Conservation (phyloP, 495 filamentous ascomycete genomes). For the Opeltia flavorubescens region DNA sequence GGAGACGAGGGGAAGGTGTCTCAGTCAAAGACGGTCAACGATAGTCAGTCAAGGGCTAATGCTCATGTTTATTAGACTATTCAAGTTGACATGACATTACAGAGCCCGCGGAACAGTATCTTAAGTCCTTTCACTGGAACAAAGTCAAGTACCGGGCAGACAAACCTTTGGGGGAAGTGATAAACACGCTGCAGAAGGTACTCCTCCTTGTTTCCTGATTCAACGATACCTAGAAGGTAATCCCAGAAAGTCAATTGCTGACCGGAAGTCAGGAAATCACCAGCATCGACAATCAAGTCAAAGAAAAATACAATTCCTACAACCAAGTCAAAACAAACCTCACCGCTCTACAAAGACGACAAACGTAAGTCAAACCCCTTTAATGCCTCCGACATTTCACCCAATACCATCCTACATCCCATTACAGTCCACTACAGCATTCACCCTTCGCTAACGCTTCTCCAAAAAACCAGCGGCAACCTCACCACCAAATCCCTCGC, state of each 20-base stretch:
- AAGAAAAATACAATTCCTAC: conserved; percentile 83
- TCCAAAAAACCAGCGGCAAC: conserved; percentile 67
- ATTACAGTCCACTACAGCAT: background rate
- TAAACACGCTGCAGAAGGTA: conserved; percentile 78
- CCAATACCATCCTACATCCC: too few relatives aligned
- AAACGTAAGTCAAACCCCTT: conserved; percentile 45
- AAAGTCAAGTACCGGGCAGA: conserved; percentile 93
- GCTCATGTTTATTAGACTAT: background rate
- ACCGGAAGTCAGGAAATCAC: conserved; percentile 50
- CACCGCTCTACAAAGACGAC: conserved; percentile 64
- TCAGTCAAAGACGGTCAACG: conserved; percentile 86
- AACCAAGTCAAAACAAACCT: conserved; percentile 76
- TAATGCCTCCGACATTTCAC: background rate
- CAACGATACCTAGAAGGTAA: background rate
- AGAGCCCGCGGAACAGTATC: conserved; percentile 91
- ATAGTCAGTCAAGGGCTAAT: conserved; percentile 49
- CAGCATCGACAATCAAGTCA: conserved; percentile 88
- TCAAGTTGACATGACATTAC: conserved; percentile 8
- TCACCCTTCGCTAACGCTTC: conserved; percentile 9
- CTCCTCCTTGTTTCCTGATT: background rate
- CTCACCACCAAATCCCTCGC: conserved; percentile 85
- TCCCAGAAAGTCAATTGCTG: background rate
- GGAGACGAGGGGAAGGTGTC: conserved; percentile 70
- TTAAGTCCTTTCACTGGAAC: conserved; percentile 85
- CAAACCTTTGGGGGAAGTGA: conserved; percentile 69